phyloP scores from a whole-genome alignment of 352 stramenopile species.

The Globisporangium splendens region DNA sequence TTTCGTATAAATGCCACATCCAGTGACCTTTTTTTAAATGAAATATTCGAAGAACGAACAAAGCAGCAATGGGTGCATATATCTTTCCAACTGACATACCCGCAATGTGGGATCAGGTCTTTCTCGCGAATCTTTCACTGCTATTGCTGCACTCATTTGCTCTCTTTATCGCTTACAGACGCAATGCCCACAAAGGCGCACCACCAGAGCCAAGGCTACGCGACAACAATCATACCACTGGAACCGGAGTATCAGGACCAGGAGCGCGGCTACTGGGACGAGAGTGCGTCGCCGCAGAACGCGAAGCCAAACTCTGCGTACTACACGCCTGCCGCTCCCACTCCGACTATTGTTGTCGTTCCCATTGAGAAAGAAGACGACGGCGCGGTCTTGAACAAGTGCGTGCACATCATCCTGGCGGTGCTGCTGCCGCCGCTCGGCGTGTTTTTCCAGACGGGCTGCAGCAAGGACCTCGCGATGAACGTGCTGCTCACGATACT shows the following conservation, averaged over 20 bases:
- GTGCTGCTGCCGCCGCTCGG: constrained; percentile 32
- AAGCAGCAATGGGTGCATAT: too few relatives aligned
- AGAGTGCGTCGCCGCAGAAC: constrained; percentile 1
- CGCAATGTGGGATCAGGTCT: too few relatives aligned
- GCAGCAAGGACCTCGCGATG: constrained; percentile 22
- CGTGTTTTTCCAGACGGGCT: constrained; percentile 25
- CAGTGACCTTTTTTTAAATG: background rate
- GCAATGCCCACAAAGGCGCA: background rate
- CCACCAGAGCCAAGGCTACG: background rate
- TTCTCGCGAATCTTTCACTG: too few relatives aligned
- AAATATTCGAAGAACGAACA: background rate
- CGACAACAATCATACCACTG: background rate
- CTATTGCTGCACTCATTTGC: background rate
- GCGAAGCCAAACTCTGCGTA: too few relatives aligned
- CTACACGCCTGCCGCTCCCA: too few relatives aligned
- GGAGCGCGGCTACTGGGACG: constrained; percentile 8
- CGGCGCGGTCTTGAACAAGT: constrained; percentile 20
- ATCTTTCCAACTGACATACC: background rate
- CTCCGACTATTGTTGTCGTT: too few relatives aligned
- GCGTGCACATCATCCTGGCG: constrained; percentile 40
- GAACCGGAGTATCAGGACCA: background rate
- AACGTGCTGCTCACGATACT: constrained; percentile 25
- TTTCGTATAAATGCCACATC: background rate
- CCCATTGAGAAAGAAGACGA: background rate
- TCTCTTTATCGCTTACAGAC: background rate